Evolutionary conservation across 441 rosid species (phyloP).

Genomic region (Lepidium campestre): DNA sequence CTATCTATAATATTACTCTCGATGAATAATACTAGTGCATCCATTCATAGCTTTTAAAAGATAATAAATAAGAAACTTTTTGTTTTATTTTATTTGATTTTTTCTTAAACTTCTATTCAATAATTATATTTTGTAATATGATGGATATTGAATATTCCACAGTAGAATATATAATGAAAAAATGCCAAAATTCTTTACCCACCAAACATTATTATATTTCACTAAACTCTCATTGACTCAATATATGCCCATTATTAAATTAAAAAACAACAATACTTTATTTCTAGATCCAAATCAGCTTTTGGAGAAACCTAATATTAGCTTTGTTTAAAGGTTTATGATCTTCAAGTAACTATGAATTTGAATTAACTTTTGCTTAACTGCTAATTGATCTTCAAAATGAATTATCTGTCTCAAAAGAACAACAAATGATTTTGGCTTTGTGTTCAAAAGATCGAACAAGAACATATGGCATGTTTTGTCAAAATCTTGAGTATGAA

Average conservation of each 20-base stretch:
- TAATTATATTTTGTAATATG: too few species aligned
- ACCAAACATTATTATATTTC: background rate
- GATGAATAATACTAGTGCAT: too few species aligned
- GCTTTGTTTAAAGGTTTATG: background rate
- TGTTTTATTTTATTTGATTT: too few species aligned
- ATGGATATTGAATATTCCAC: background rate
- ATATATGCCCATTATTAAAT: background rate
- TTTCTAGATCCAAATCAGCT: slow-evolving; percentile 19
- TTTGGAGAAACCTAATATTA: background rate
- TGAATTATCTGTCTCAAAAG: background rate
- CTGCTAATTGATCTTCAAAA: background rate
- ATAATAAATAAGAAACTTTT: too few species aligned
- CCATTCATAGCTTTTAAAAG: too few species aligned
- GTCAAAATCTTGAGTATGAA: background rate
- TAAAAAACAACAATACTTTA: background rate
- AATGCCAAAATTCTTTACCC: background rate
- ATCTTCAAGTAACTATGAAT: background rate
- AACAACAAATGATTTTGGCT: background rate
- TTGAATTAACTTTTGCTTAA: background rate
- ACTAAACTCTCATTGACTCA: background rate
- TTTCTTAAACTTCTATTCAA: too few species aligned
- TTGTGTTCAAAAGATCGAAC: background rate
- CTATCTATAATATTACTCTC: background rate
- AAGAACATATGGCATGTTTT: background rate
- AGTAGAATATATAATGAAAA: background rate